Conservation (phyloP, 2,329 filamentous ascomycete species). For the Aureobasidium mangrovei region DNA sequence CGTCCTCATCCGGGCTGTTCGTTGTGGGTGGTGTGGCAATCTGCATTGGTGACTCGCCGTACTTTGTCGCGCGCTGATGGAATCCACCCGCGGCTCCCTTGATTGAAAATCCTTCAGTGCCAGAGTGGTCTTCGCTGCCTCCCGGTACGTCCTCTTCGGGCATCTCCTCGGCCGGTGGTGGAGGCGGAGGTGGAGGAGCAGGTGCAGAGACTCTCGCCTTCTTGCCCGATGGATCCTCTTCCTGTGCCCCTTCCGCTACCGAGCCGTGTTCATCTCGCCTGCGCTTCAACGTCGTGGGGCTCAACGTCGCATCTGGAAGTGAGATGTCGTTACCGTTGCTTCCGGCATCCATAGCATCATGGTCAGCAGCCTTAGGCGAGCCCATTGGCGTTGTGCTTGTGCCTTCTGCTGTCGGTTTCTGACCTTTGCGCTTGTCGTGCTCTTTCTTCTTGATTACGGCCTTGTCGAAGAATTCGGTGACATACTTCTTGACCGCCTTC, state of each 20-base stretch:
- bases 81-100: slow-evolving; percentile 19
- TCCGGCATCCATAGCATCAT: slow-evolving; percentile 17
- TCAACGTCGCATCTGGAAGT: slow-evolving; percentile 1
- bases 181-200: slow-evolving; percentile 31
- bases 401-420: slow-evolving; percentile 35
- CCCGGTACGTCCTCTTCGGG: slow-evolving; percentile 2
- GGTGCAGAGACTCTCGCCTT: slow-evolving; percentile 23
- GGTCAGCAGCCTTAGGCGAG: slow-evolving; percentile 22
- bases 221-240: slow-evolving; percentile 23
- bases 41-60: slow-evolving; percentile 28
- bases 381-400: slow-evolving; percentile 22
- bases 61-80: slow-evolving; percentile 18
- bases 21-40: slow-evolving; percentile 37
- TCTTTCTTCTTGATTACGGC: slow-evolving; percentile 67
- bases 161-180: slow-evolving; percentile 27
- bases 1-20: slow-evolving; percentile 28
- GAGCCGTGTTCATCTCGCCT: slow-evolving; percentile 21
- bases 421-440: slow-evolving; percentile 56
- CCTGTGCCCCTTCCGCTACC: slow-evolving; percentile 27
- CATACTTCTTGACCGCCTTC: slow-evolving; percentile 73
- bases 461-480: slow-evolving; percentile 79
- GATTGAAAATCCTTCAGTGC: slow-evolving; percentile 22
- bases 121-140: slow-evolving; percentile 13
- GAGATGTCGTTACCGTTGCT: background rate
- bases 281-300: slow-evolving; percentile 22